Conservation (phyloP, 2,329 filamentous ascomycete species). For the Beauveria australis region DNA sequence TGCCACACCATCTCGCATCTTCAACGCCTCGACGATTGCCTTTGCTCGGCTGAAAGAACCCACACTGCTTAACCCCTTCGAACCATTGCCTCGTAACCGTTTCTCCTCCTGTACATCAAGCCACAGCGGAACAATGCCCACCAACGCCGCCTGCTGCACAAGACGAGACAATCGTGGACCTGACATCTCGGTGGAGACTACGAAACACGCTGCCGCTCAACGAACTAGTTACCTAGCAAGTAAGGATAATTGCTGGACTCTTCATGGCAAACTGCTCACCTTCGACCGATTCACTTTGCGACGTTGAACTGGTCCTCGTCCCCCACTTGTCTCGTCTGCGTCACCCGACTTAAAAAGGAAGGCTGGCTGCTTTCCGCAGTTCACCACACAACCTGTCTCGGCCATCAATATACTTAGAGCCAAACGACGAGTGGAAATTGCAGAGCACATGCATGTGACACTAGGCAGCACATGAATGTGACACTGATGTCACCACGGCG, state of each 20-base stretch:
- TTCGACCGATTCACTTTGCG: background rate
- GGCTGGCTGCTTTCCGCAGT: background rate
- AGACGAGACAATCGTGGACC: background rate
- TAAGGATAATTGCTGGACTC: background rate
- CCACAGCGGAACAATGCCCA: conserved; percentile 1
- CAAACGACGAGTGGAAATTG: background rate
- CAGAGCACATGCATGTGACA: background rate
- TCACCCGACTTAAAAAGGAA: background rate
- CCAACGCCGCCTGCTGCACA: background rate
- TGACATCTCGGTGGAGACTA: background rate
- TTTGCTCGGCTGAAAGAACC: background rate
- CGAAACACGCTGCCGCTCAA: background rate
- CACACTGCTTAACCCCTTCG: background rate
- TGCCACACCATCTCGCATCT: no score
- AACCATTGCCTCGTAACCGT: background rate
- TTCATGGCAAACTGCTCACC: background rate
- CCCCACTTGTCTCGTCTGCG: background rate
- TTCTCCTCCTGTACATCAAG: background rate
- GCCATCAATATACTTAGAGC: background rate
- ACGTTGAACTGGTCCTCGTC: background rate
- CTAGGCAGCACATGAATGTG: background rate
- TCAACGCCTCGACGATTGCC: no score
- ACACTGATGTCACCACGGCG: background rate
- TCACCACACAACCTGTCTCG: background rate
- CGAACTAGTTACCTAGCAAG: no score